Conservation (phyloP, 345 rosid genomes). For the Camelina neglecta region DNA sequence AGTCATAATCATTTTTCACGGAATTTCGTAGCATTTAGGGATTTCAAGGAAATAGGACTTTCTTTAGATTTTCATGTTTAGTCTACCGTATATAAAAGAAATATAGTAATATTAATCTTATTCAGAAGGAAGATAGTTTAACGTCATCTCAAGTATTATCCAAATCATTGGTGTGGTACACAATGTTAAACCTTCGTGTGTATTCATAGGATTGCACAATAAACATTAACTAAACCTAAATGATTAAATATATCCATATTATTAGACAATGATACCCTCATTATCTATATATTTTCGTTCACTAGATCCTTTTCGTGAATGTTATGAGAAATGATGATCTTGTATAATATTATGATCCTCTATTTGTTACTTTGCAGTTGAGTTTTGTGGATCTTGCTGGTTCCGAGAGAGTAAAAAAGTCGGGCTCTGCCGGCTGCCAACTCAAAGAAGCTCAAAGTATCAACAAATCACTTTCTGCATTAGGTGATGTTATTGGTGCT, state of each 20-base stretch:
- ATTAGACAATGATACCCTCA: not conserved
- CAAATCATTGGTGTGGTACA: constrained; percentile 12
- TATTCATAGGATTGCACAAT: constrained; percentile 1
- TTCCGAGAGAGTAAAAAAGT: constrained; percentile 92
- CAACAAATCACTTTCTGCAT: constrained; percentile 94
- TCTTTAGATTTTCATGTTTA: not conserved
- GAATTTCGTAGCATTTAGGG: not conserved
- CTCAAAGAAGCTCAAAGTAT: constrained; percentile 99
- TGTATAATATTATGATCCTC: constrained; percentile 5
- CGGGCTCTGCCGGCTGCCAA: constrained; percentile 85
- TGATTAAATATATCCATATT: constrained; percentile 5
- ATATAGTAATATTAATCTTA: not conserved
- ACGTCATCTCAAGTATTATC: not conserved
- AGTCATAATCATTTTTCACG: not conserved
- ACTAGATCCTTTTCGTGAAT: not conserved
- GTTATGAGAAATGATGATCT: not conserved
- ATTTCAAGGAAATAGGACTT: constrained; percentile 15
- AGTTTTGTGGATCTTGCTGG: constrained; percentile 99
- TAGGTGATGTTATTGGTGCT: constrained; percentile 94
- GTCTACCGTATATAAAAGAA: not conserved
- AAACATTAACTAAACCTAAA: too few species aligned
- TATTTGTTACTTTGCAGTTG: constrained; percentile 56
- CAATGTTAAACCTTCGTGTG: constrained; percentile 1
- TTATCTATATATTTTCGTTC: too few species aligned
- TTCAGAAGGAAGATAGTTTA: not conserved